phyloP scores from a whole-genome alignment of 2,329 filamentous ascomycete species.

The Fusarium newnesense region DNA sequence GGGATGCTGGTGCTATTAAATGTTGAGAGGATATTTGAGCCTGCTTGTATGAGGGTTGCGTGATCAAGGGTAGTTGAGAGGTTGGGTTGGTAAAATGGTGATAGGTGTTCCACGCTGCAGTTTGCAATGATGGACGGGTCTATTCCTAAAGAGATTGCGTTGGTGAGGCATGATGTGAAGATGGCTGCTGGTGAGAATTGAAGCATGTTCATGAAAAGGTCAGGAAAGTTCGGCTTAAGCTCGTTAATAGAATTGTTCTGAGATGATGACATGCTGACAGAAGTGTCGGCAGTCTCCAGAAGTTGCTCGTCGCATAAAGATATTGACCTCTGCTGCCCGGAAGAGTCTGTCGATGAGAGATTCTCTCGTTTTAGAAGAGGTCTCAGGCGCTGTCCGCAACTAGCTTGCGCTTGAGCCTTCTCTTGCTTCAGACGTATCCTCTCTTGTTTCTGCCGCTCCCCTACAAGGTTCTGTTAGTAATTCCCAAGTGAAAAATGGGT shows the following conservation, averaged over 20 bases:
- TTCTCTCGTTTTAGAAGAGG: neutral
- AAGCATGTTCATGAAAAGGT: constrained; percentile 27
- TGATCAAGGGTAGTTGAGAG: constrained; percentile 7
- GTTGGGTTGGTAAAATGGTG: constrained; percentile 40
- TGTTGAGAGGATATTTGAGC: fast-evolving
- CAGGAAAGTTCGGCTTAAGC: constrained; percentile 13
- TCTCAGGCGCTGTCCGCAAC: neutral
- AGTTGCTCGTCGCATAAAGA: fast-evolving
- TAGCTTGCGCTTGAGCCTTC: neutral
- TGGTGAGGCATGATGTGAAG: constrained; percentile 35
- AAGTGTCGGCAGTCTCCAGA: fast-evolving
- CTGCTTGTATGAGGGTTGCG: constrained; percentile 3
- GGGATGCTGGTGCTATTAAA: constrained; percentile 22
- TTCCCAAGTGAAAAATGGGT: fast-evolving
- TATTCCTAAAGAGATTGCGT: constrained; percentile 34
- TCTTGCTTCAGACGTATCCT: neutral
- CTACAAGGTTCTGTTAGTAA: neutral
- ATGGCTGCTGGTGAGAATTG: constrained; percentile 30
- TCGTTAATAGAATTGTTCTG: too few relatives aligned
- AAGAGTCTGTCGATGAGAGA: fast-evolving
- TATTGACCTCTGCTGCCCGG: fast-evolving
- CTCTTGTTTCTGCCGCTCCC: constrained; percentile 32
- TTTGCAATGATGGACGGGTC: constrained; percentile 15
- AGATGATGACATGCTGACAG: neutral
- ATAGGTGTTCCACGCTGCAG: constrained; percentile 27